Base-by-base conservation (phyloP, 176 grass and related monocot genomes). In the Phoenix dactylifera region DNA sequence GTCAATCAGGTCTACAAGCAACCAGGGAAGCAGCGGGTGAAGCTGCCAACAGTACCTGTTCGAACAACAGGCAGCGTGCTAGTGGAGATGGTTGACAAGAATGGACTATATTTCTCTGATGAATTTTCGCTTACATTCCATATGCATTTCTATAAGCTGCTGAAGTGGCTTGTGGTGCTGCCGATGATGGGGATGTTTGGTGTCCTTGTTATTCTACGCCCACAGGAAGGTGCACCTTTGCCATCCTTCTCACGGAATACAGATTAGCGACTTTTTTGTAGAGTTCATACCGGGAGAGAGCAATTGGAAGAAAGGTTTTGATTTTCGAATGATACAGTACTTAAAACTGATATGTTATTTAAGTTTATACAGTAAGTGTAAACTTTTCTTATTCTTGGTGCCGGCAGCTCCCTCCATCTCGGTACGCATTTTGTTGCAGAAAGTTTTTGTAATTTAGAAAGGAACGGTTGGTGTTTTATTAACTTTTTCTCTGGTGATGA, bases 71-170 rank as follows among this genome's bases (percentile, higher is more conserved):
- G 88, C 58, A 89, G 81, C 0, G 88, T 98, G 7, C 12, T 79
- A 0, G 73, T 98, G 22, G 88, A 98, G 79, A 92, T 98, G 88
- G 79, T 89, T 49, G 84, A 92, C 71, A 98, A 89, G 67, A 83
- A 98, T 16, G 93, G 93, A 48, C 22, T 98, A 0, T 85, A 92
- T 64, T 98, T 92, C 74, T 85, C 93, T 1, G 93, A 98, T 2
- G 93, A 98, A 55, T 92, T 88, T 54, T 98, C 93, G 3, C 84
- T 98, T 25, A 92, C 88, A 64, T 98, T 98, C 73, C 93, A 98
- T 69, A 86, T 79, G 76, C 81, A 98, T 80, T 98, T 89, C 70
- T 98, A 89, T 61, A 98, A 98, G 76, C 50, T 98, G 28, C 79
- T 98, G 66, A 98, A 98, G 76, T 98, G 93, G 93, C 77, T 98